Evolutionary conservation across 176 grass and related monocot species (phyloP), one percentile per base, ranked within the genome.

Genomic region (Otatea glauca): DNA sequence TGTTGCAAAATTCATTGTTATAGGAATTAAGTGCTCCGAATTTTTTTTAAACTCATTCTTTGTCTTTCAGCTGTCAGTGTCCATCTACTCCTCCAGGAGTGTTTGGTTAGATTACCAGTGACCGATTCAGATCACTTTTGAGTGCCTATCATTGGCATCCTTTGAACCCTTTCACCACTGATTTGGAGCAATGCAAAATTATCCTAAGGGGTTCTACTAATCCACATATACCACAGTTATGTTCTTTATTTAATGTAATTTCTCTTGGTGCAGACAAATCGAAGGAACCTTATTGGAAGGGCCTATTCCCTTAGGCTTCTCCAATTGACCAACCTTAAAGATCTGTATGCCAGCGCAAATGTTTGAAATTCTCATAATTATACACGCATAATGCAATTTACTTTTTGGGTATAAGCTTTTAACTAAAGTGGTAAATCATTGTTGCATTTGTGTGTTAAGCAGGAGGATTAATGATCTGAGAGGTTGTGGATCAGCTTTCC

Each of bases 381-480:
- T 37, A 78, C 17, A 53, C 23, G 20, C 24, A 73, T 68, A 34
- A 78, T 56, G 35, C 18, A 58, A 74, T 44, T 73, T 65, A 64
- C 58, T 39, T 32, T 27, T 53, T 20, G 13, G 15, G 60, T 56
- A 42, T 21, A 75, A 68, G 2, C 59, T 50, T 80, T 53, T 72
- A 8, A 39, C 49, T 61, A 76, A 39, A 71, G 47, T 1, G 1
- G 77, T n/a, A 65, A 79, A n/a, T 49, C 74, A 8, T 5, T 21
- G 24, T 72, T 68, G 44, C 8, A 15, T 92, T 89, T 82, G 42
- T 71, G 15, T 77, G 54, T 78, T 73, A 79, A 76, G 32, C 83
- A 98, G 93, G 93, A 95, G 93, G 86, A 87, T 98, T 71, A 92
- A 80, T 87, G 93, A 98, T 75, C 70, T 98, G 32, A 93, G 82